Evolutionary conservation across 2,329 filamentous ascomycete species (phyloP).

Genomic region (Diplodia mutila): DNA sequence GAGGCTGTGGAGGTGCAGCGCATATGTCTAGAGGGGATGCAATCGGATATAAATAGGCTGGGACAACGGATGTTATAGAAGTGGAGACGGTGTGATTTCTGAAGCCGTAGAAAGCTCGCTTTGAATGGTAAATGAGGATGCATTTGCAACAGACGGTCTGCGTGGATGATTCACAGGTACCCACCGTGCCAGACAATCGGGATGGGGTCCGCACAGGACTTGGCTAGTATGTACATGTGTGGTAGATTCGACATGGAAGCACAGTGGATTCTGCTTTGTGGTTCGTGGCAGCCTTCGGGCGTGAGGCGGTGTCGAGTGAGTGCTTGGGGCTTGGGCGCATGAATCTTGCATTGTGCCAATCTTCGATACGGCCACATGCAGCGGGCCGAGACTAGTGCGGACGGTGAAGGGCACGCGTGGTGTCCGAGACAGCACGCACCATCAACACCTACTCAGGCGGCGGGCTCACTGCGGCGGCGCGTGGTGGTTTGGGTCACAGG

Average conservation of each 20-base stretch:
- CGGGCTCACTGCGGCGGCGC: background rate
- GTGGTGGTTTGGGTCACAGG: conserved; percentile 5
- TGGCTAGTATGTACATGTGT: background rate
- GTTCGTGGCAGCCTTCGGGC: no score
- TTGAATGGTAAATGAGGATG: background rate
- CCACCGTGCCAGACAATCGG: background rate
- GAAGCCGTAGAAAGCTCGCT: background rate
- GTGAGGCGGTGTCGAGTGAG: no score
- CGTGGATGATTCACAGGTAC: background rate
- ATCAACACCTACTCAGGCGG: background rate
- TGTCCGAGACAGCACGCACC: background rate
- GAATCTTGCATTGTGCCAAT: background rate
- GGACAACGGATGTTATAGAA: background rate
- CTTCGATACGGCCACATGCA: background rate
- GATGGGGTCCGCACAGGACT: background rate
- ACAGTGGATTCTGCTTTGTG: no score
- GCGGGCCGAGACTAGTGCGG: conserved; percentile 14
- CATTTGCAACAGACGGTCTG: background rate
- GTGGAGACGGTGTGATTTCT: no score
- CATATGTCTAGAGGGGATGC: no score
- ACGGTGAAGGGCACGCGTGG: conserved; percentile 7
- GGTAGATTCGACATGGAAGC: background rate
- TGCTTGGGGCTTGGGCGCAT: background rate
- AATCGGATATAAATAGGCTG: no score
- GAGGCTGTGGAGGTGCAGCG: no score